Conservation (phyloP, 1,139 yeast genomes). For the Saccharomyces uvarum region DNA sequence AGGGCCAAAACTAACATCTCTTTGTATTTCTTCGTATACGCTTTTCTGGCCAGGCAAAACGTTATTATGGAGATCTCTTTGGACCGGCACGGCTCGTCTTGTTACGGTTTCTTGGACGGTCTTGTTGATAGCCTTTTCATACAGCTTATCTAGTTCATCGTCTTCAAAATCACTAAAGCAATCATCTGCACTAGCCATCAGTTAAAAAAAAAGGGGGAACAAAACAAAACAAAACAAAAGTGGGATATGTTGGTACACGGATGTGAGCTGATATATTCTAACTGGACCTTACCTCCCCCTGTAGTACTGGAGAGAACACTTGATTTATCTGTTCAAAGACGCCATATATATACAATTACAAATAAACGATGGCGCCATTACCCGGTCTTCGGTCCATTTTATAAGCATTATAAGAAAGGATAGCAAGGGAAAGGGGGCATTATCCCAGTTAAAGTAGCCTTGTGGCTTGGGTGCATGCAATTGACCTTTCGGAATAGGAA, state of each 20-base stretch:
- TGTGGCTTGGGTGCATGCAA: not conserved
- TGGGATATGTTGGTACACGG: not conserved
- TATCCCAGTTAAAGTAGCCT: not conserved
- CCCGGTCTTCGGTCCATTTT: not conserved
- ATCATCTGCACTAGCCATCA: conserved; percentile 18
- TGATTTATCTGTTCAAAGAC: not conserved
- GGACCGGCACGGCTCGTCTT: conserved; percentile 30
- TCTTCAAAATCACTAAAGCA: conserved; percentile 29
- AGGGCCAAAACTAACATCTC: conserved; percentile 34
- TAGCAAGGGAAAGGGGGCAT: not conserved
- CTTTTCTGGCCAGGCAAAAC: conserved; percentile 28
- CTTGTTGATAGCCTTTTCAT: conserved; percentile 31
- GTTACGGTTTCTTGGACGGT: conserved; percentile 27
- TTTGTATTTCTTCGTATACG: conserved; percentile 32
- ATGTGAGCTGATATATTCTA: not conserved
- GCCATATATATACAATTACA: not conserved
- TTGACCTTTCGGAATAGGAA: not conserved
- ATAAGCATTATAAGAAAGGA: not conserved
- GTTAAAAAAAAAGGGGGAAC: not conserved
- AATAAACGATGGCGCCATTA: not conserved
- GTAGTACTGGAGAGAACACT: not conserved
- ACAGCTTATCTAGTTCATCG: conserved; percentile 30
- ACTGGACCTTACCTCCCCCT: not conserved
- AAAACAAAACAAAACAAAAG: not conserved
- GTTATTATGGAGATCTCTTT: conserved; percentile 33